phyloP scores from a whole-genome alignment of 2,329 filamentous ascomycete genomes.

The Fusarium beomiforme region DNA sequence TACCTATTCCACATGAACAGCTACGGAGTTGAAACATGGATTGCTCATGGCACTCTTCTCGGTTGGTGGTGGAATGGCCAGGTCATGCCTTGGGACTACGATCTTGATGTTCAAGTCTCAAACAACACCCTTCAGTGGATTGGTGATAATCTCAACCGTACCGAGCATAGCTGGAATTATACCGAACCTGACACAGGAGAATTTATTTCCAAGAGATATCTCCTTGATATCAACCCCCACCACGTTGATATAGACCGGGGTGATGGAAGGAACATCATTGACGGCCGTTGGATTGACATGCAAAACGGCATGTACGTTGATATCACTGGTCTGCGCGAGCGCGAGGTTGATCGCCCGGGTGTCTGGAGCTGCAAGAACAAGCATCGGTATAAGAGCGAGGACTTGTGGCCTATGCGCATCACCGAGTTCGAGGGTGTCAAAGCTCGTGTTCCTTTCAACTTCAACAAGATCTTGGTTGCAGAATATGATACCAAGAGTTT shows the following conservation, averaged over 20 bases:
- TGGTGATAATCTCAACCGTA: constrained; percentile 74
- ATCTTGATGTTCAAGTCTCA: constrained; percentile 83
- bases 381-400: constrained; percentile 75
- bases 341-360: constrained; percentile 68
- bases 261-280: constrained; percentile 81
- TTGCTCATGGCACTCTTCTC: constrained; percentile 84
- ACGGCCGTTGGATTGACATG: constrained; percentile 84
- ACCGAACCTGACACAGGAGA: constrained; percentile 53
- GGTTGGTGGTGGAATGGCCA: constrained; percentile 90
- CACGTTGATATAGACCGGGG: constrained; percentile 68
- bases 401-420: constrained; percentile 80
- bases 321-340: constrained; percentile 80
- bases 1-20: constrained; percentile 75
- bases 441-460: constrained; percentile 75
- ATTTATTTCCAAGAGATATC: constrained; percentile 62
- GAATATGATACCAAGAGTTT: constrained; percentile 74
- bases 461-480: constrained; percentile 70
- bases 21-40: constrained; percentile 81
- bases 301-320: constrained; percentile 83
- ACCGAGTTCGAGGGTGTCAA: constrained; percentile 79
- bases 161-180: constrained; percentile 66
- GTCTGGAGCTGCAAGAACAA: constrained; percentile 83
- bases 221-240: constrained; percentile 82
- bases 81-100: constrained; percentile 86
- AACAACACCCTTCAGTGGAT: constrained; percentile 73